Base-by-base conservation (phyloP, 2,329 filamentous ascomycete genomes). In the Curvularia sp. region DNA sequence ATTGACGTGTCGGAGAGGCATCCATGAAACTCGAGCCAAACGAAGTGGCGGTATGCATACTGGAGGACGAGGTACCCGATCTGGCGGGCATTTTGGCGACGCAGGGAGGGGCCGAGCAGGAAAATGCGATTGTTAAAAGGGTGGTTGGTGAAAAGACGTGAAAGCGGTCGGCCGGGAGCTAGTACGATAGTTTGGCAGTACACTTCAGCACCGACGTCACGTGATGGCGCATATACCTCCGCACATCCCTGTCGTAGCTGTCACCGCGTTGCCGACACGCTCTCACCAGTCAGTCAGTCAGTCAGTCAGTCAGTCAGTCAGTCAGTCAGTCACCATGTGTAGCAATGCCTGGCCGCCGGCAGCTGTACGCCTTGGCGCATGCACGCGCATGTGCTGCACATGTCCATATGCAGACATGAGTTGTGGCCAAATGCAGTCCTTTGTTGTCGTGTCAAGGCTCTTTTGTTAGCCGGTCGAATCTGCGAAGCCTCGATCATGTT, bases 1-100 rank as follows among this genome's bases (percentile, higher is more conserved):
- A 76, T 52, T 70, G 71, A 30, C 74, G 64, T 43, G 71, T 67
- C 2, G 73, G 73, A 9, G 74, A 75, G 48, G 67, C 63, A 19
- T 66, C 67, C 49, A 70, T 50, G 62, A 70, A 72, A 53, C 73
- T 75, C 21, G 74, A 76, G 51, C 66, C 59, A 42, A 74, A 67
- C 3, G 72, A 74, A 5, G 70, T 59, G 3, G 71, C 57, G n/a
- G 73, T 74, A 41, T 74, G 70, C 72, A 74, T 76, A 53, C 70
- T 75, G 49, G 70, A 64, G 5, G 70, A 73, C 45, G 72, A 75
- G 25, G 72, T 65, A 58, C 71, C 72, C 55, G 73, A 75, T 65
- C 66, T 65, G 47, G 68, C 58, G 60, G 70, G 68, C 74, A 75
- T 76, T 32, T 41, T 60, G 52, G 55, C 41, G 53, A 47, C 58